Evolutionary conservation across 257 asterid genomes (phyloP).

Genomic region (Orobanche coerulescens): DNA sequence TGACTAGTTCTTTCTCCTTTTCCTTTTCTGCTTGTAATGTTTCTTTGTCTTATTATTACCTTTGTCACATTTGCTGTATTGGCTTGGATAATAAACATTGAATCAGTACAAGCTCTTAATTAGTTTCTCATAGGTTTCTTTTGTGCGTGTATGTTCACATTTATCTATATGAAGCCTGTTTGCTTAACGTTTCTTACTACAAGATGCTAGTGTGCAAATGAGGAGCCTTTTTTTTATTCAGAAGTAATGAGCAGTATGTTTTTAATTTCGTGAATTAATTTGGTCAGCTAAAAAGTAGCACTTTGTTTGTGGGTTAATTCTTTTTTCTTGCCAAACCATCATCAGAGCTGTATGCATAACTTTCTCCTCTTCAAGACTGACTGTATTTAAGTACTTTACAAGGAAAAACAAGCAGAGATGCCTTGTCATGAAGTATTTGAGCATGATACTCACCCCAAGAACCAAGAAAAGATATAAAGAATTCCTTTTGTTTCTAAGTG

Average conservation of each 20-base stretch:
- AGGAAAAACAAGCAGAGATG: not conserved
- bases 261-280: not conserved
- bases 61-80: too few relatives aligned
- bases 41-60: too few relatives aligned
- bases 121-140: too few relatives aligned
- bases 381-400: not conserved
- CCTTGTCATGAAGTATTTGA: not conserved
- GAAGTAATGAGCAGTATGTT: not conserved
- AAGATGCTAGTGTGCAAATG: too few relatives aligned
- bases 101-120: too few relatives aligned
- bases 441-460: not conserved
- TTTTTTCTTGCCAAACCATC: not conserved
- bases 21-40: too few relatives aligned
- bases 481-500: not conserved
- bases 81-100: too few relatives aligned
- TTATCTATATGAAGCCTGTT: too few relatives aligned
- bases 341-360: not conserved
- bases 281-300: not conserved
- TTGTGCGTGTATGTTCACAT: too few relatives aligned
- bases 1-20: too few relatives aligned
- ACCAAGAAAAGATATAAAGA: too few relatives aligned
- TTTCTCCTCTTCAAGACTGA: not conserved
- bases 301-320: not conserved
- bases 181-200: too few relatives aligned
- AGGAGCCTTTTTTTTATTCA: not conserved